Evolutionary conservation across 2,329 filamentous ascomycete genomes (phyloP).

Genomic region (Fusarium nodosum): DNA sequence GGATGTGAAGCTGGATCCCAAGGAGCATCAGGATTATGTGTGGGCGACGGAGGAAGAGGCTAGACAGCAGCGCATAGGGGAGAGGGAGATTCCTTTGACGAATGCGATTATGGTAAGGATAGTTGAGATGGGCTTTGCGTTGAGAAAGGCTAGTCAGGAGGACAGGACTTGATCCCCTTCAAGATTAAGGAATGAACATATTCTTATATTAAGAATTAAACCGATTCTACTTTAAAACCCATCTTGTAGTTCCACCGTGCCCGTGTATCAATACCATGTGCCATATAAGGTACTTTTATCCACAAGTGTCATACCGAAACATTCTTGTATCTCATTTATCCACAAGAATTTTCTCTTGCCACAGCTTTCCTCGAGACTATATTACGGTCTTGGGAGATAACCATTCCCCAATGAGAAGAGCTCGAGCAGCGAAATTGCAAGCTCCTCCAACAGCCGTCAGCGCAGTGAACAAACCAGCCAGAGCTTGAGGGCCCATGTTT

Average conservation of each 20-base stretch:
- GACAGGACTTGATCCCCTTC: not conserved
- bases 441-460: slow-evolving; percentile 56
- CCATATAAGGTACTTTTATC: not conserved
- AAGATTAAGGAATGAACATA: not conserved
- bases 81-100: slow-evolving; percentile 52
- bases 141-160: slow-evolving; percentile 39
- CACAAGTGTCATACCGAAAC: not conserved
- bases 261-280: not conserved
- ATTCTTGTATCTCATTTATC: not conserved
- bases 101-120: slow-evolving; percentile 47
- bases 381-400: slow-evolving; percentile 39
- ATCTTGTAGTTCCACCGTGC: not conserved
- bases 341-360: not conserved
- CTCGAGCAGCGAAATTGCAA: slow-evolving; percentile 51
- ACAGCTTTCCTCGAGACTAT: slow-evolving; percentile 2
- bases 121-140: slow-evolving; percentile 52
- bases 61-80: slow-evolving; percentile 45
- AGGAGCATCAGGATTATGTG: slow-evolving; percentile 58
- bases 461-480: slow-evolving; percentile 62
- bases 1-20: slow-evolving; percentile 55
- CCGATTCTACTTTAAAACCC: not conserved
- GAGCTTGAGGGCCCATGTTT: slow-evolving; percentile 58
- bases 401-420: slow-evolving; percentile 47
- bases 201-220: not conserved
- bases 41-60: slow-evolving; percentile 59